phyloP scores from a whole-genome alignment of 768 basidiomycete genomes.

The Pleurotus cornucopiae region DNA sequence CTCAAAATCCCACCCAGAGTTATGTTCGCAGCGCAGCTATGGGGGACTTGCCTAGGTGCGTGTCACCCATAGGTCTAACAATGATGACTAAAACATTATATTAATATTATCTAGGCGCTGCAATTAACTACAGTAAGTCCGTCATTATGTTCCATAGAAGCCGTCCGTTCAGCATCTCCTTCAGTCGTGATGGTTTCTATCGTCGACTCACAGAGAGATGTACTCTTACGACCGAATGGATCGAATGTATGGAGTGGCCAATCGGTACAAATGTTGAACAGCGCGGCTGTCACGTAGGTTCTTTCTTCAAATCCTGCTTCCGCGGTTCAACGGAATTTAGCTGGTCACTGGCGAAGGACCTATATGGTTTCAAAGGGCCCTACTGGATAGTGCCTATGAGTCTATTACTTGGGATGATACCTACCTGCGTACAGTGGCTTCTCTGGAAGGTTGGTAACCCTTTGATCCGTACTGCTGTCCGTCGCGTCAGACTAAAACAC shows the following conservation, averaged over 20 bases:
- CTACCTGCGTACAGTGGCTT: conserved; percentile 50
- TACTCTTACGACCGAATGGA: conserved; percentile 46
- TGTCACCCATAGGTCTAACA: background rate
- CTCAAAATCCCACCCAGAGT: conserved; percentile 64
- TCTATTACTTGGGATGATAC: conserved; percentile 48
- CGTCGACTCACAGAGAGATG: conserved; percentile 47
- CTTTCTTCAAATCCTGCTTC: conserved; percentile 21
- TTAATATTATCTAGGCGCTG: conserved; percentile 15
- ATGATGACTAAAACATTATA: background rate
- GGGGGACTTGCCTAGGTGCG: conserved; percentile 52
- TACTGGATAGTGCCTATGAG: conserved; percentile 55
- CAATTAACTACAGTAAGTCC: conserved; percentile 32
- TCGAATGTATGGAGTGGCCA: conserved; percentile 51
- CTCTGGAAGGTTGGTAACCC: conserved; percentile 38
- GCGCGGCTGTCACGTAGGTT: conserved; percentile 43
- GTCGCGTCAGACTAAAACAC: conserved; percentile 1
- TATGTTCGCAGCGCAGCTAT: conserved; percentile 60
- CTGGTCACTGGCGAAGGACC: conserved; percentile 59
- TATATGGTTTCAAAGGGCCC: conserved; percentile 50
- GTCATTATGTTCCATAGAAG: no score
- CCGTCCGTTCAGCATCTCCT: background rate
- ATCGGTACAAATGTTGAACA: conserved; percentile 47
- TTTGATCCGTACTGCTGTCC: background rate
- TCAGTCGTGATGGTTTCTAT: conserved; percentile 57
- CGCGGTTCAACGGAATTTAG: conserved; percentile 41